Percentiles rank a stretch among this genome's conserved stretches.
These are phyloP conservation scores for Penicillium macrosclerotiorum DNA, from an alignment of 495 filamentous ascomycete genomes.

Conservation along the genomic window DNA sequence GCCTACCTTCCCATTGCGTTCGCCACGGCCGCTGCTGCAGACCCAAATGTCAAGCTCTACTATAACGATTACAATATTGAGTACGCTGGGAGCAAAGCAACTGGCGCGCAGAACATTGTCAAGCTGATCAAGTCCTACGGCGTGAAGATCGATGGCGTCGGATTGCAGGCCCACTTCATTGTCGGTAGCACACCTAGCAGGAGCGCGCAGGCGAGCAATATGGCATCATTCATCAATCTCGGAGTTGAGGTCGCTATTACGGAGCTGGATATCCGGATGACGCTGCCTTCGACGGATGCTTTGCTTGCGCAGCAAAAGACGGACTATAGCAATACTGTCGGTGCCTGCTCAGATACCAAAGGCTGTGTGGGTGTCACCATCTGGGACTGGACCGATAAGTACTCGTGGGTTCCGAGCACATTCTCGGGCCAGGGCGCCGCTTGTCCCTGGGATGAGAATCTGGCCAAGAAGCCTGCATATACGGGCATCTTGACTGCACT, in stretches of 20 bases:
- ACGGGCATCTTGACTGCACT: constrained; percentile 34
- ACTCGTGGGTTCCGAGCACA: constrained; percentile 57
- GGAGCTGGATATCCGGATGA: constrained; percentile 60
- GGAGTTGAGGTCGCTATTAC: constrained; percentile 62
- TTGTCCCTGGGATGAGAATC: constrained; percentile 52
- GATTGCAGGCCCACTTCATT: constrained; percentile 61
- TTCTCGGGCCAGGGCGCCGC: constrained; percentile 55
- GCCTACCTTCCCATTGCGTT: constrained; percentile 48
- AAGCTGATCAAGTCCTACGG: constrained; percentile 50
- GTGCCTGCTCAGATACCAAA: constrained; percentile 56
- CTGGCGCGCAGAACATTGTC: constrained; percentile 48
- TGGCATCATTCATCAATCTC: constrained; percentile 46
- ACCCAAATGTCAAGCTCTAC: constrained; percentile 54
- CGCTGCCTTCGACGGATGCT: constrained; percentile 41
- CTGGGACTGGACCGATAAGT: constrained; percentile 62
- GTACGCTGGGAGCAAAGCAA: constrained; percentile 46
- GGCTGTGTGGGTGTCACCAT: constrained; percentile 68
- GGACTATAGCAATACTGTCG: constrained; percentile 55
- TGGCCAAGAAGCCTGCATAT: constrained; percentile 58
- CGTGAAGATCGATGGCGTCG: constrained; percentile 62
- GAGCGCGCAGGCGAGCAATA: constrained; percentile 46
- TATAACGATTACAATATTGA: constrained; percentile 73
- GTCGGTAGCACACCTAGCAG: constrained; percentile 51
- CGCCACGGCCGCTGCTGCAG: constrained; percentile 45
- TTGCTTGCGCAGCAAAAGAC: constrained; percentile 54